Conservation (phyloP, 2,329 filamentous ascomycete genomes). For the Colletotrichum cereale region DNA sequence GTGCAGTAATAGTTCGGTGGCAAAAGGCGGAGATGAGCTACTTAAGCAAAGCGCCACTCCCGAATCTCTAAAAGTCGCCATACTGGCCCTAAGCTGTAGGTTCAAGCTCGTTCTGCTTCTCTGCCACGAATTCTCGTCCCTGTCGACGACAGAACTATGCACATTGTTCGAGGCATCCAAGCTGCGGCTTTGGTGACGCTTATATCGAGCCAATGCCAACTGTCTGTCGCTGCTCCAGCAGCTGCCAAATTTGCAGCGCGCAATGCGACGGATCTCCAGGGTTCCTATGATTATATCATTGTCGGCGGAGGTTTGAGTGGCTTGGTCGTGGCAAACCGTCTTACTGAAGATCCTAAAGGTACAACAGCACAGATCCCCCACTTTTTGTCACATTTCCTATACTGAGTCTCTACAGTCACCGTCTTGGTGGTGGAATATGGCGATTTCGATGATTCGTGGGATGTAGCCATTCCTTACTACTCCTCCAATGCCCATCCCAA, state of each 20-base stretch:
- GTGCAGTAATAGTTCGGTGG: constrained; percentile 1
- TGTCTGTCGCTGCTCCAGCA: neutral
- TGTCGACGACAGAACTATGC: neutral
- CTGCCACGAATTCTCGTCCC: neutral
- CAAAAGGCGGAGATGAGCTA: neutral
- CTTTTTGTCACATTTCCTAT: neutral
- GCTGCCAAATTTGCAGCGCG: constrained; percentile 28
- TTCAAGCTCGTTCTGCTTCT: neutral
- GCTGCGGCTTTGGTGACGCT: neutral
- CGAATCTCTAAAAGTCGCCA: neutral
- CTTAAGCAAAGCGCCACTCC: neutral
- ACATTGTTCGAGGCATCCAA: neutral
- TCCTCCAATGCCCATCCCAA: constrained; percentile 41
- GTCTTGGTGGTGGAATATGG: constrained; percentile 47
- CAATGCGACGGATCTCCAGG: constrained; percentile 2
- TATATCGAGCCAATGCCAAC: constrained; percentile 3
- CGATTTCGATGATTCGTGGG: constrained; percentile 32
- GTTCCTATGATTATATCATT: constrained; percentile 52
- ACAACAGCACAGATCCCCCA: neutral
- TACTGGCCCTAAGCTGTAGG: neutral
- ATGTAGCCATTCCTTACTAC: constrained; percentile 33
- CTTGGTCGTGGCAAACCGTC: constrained; percentile 52
- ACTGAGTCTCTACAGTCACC: constrained; percentile 35
- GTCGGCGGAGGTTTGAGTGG: constrained; percentile 53
- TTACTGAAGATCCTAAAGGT: constrained; percentile 49